Base-by-base conservation (phyloP, 441 rosid species). In the Pelargonium fulgidum region DNA sequence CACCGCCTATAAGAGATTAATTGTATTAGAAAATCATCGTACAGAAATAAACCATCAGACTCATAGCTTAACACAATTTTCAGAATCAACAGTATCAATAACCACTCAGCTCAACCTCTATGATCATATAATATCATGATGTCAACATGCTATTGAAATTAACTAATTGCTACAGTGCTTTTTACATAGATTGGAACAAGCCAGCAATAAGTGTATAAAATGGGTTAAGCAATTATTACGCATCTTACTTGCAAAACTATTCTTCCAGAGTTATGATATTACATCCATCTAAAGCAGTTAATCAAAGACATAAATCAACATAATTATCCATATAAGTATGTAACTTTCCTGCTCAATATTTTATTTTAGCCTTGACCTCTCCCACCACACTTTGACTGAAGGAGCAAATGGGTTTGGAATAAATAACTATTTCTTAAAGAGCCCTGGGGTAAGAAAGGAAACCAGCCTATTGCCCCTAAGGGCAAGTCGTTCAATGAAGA, bases 1-100 rank as follows among this genome's bases (percentile, higher is more conserved):
- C 68, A 3, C 71, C 66, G 72, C 88, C 88, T 84, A 76, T 75
- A 61, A 22, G 79, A 17, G 69, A 73, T 39, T 50, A 54, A 61
- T 22, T 67, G 71, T 72, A 9, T 62, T 45, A 70, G 66, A 44
- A 67, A 66, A 62, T 50, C 24, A 13, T 8, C 73, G 14, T 11
- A 20, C 67, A 24, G 17, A 48, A 68, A 62, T 63, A 50, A 16
- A 69, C 64, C 9, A 33, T 6, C 0, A 36, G 45, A 20, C 13
- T 7, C 10, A 20, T 17, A 48, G 47, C 11, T n/a, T n/a, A n/a
- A n/a, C n/a, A n/a, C n/a, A n/a, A n/a, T n/a, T n/a, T n/a, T n/a
- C n/a, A n/a, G n/a, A n/a, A n/a, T n/a, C n/a, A n/a, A n/a, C n/a
- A n/a, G n/a, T n/a, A n/a, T 19, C 62, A 16, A 16, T n/a, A 10